A percentile compares a stretch with the other conserved stretches of the same genome.
Evolutionary conservation across 2,329 filamentous ascomycete genomes (phyloP).

Genomic region (Fusarium caatingaense): DNA sequence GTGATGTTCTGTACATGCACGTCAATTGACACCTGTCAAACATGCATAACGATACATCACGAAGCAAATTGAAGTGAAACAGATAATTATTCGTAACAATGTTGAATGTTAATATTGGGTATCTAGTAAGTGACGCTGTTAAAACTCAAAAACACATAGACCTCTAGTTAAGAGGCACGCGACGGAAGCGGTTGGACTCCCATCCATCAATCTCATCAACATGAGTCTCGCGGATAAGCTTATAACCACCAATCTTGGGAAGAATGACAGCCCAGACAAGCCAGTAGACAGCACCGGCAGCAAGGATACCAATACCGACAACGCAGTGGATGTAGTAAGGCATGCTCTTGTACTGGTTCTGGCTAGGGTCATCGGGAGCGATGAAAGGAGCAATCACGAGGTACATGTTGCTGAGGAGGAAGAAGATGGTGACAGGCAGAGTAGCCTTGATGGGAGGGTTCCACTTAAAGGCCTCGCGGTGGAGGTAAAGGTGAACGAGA

Average conservation of each 20-base stretch:
- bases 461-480: slow-evolving; percentile 62
- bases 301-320: slow-evolving; percentile 66
- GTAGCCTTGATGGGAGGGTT: slow-evolving; percentile 65
- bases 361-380: slow-evolving; percentile 59
- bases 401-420: slow-evolving; percentile 70
- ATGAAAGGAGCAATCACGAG: slow-evolving; percentile 70
- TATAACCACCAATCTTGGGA: slow-evolving; percentile 64
- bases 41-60: neutral
- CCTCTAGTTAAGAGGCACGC: slow-evolving; percentile 49
- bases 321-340: slow-evolving; percentile 70
- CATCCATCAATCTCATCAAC: slow-evolving; percentile 71
- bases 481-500: slow-evolving; percentile 65
- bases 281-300: slow-evolving; percentile 66
- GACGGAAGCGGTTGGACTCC: slow-evolving; percentile 67
- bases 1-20: neutral
- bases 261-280: slow-evolving; percentile 65
- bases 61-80: neutral
- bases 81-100: neutral
- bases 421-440: slow-evolving; percentile 67
- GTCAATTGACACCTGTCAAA: neutral
- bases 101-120: slow-evolving; percentile 23
- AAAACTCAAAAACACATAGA: slow-evolving; percentile 2
- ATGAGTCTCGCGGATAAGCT: slow-evolving; percentile 65
- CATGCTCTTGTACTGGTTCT: slow-evolving; percentile 64
- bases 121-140: slow-evolving; percentile 20